phyloP scores from a whole-genome alignment of 2,329 filamentous ascomycete genomes.

The Amesomyces nigricolor region DNA sequence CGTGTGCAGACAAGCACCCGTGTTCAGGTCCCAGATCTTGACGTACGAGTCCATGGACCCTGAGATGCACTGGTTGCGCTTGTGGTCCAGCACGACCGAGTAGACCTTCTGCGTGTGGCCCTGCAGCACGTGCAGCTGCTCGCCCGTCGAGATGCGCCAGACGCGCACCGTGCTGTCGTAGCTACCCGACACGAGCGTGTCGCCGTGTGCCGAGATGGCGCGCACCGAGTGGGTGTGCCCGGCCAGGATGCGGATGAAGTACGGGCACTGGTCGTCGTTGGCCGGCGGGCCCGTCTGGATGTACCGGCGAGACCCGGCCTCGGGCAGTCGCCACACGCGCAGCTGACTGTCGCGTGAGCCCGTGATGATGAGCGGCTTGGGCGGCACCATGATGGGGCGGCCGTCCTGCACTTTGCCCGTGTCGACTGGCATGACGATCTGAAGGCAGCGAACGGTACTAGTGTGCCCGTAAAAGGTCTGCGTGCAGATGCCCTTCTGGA shows the following conservation, averaged over 20 bases:
- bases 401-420: slow-evolving; percentile 68
- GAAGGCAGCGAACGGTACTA: slow-evolving; percentile 90
- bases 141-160: slow-evolving; percentile 95
- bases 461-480: slow-evolving; percentile 98
- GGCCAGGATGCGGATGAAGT: slow-evolving; percentile 80
- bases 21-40: slow-evolving; percentile 94
- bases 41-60: slow-evolving; percentile 98
- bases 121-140: slow-evolving; percentile 73
- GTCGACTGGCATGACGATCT: slow-evolving; percentile 84
- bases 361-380: slow-evolving; percentile 93
- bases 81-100: slow-evolving; percentile 88
- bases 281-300: slow-evolving; percentile 72
- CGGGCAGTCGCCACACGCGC: slow-evolving; percentile 88
- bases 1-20: slow-evolving; percentile 77
- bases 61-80: slow-evolving; percentile 90
- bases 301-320: slow-evolving; percentile 68
- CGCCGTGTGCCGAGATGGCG: slow-evolving; percentile 88
- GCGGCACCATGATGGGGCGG: slow-evolving; percentile 78
- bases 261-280: slow-evolving; percentile 78
- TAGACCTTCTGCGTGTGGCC: slow-evolving; percentile 94
- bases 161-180: slow-evolving; percentile 94
- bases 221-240: slow-evolving; percentile 93
- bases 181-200: slow-evolving; percentile 94
- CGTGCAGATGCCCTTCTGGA: slow-evolving; percentile 84
- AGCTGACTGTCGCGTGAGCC: slow-evolving; percentile 92